Evolutionary conservation across 129 eudicot genomes (phyloP), one percentile per base, ranked within the genome.

Genomic region (Smallanthus sonchifolius): DNA sequence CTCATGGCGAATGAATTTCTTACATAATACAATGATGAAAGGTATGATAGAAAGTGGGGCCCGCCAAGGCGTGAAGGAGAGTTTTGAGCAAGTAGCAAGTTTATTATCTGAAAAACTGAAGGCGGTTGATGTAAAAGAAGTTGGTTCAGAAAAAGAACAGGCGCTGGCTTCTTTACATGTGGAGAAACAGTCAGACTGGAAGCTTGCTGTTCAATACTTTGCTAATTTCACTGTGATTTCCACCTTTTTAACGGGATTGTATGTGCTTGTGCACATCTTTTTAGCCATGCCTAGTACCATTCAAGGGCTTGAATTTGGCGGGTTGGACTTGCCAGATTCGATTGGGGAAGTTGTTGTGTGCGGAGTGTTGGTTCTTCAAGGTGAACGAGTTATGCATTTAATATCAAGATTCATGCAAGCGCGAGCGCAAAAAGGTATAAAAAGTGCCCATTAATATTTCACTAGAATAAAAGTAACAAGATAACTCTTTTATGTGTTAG

Each of bases 1-100:
- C 56, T 94, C 98, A 1, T 94, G 97, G 97, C 70, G 98, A 63
- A 77, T 94, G 84, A 90, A 94, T 81, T 94, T 94, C 70, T 72
- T 85, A 72, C 98, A 94, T 64, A 94, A 89, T 59, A 88, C 96
- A 28, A 94, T 94, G 96, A 94, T 94, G 97, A 94, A 90, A 75
- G 93, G 98, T 64, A 90, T 94, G 96, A 94, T 94, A 47, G 97
- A 94, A 84, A 80, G 85, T 60, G 98, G 98, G 70, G 95, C 98
- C 61, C 86, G 88, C 19, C 97, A 88, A 76, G 96, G 97, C 80
- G 81, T 94, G 56, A 88, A 79, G 78, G 97, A 90, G 13, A 94
- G 91, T 74, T 90, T 90, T 82, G 91, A 88, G 69, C 92, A 86
- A 76, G 92, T 78, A 44, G 84, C 76, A 2, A 77, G 79, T 67